Percentiles rank a stretch among this genome's conserved stretches.
Evolutionary conservation across 352 stramenopile species (phyloP).

Genomic region (Halophytophthora batemanensis): DNA sequence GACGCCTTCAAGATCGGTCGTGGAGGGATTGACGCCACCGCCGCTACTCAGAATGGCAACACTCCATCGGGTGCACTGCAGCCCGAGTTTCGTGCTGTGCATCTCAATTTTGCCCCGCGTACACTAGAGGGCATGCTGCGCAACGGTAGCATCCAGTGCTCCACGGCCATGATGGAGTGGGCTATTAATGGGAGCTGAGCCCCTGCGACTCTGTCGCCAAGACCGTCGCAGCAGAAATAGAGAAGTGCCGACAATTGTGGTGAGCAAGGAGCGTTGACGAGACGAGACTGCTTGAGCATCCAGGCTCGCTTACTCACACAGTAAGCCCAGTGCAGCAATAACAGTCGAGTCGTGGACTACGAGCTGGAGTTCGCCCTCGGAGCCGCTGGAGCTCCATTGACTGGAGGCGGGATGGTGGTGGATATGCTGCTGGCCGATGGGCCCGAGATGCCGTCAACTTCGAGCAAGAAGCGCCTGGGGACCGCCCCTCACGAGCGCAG

Average conservation of each 20-base stretch:
- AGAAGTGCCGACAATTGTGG: conserved; percentile 7
- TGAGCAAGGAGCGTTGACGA: too few relatives aligned
- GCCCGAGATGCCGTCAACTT: neutral
- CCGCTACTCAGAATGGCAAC: conserved; percentile 10
- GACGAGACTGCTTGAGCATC: too few relatives aligned
- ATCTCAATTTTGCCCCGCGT: conserved; percentile 68
- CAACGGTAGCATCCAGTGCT: conserved; percentile 70
- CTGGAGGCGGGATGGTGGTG: conserved; percentile 11
- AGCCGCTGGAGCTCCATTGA: neutral
- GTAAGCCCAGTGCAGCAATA: too few relatives aligned
- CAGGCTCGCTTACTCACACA: too few relatives aligned
- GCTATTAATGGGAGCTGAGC: conserved; percentile 48
- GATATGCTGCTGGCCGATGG: conserved; percentile 1
- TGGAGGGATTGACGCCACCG: conserved; percentile 12
- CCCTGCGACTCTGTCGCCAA: too few relatives aligned
- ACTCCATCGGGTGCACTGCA: conserved; percentile 41
- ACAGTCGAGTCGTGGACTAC: neutral
- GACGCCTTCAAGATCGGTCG: conserved; percentile 71
- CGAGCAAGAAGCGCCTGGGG: conserved; percentile 31
- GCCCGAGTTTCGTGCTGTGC: conserved; percentile 72
- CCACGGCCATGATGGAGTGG: conserved; percentile 73
- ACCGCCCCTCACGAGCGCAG: conserved; percentile 18
- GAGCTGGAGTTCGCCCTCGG: conserved; percentile 4
- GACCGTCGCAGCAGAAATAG: too few relatives aligned
- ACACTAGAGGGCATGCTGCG: conserved; percentile 74